Conservation (phyloP, 352 stramenopile genomes). For the Phytophthora nicotianae region DNA sequence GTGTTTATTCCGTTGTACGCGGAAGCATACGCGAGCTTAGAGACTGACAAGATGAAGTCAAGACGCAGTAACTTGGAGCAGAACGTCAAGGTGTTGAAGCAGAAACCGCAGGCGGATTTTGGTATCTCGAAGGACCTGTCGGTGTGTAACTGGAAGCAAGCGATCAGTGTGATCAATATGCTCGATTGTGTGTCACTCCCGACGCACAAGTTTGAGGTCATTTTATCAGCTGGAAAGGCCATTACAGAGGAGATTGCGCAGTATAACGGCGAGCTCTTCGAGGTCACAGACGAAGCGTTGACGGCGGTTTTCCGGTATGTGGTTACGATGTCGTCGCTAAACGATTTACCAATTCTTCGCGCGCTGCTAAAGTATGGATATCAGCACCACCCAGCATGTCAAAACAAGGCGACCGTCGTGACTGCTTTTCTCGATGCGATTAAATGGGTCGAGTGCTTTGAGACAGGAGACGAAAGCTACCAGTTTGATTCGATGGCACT, state of each 20-base stretch:
- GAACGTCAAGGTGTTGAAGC: conserved; percentile 69
- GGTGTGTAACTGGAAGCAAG: conserved; percentile 64
- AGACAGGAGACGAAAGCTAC: conserved; percentile 41
- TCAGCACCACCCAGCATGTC: conserved; percentile 68
- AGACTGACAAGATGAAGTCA: conserved; percentile 44
- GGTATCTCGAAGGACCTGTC: conserved; percentile 70
- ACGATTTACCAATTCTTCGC: conserved; percentile 56
- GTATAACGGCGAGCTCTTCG: conserved; percentile 61
- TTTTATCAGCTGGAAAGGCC: conserved; percentile 56
- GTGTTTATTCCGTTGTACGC: conserved; percentile 71
- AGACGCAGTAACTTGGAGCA: conserved; percentile 40
- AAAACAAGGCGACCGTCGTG: conserved; percentile 67
- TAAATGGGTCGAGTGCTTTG: conserved; percentile 76
- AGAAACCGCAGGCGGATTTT: conserved; percentile 62
- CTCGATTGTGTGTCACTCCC: conserved; percentile 81
- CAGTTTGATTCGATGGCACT: conserved; percentile 54
- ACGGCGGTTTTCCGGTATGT: conserved; percentile 74
- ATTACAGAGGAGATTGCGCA: conserved; percentile 58
- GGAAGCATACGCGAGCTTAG: conserved; percentile 60
- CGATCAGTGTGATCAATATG: conserved; percentile 57
- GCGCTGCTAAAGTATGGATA: conserved; percentile 69
- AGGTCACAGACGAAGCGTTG: conserved; percentile 66
- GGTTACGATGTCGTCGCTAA: conserved; percentile 63
- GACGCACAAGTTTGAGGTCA: conserved; percentile 84
- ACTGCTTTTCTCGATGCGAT: conserved; percentile 76